Conservation (phyloP, 805 yeast species). For the Barnettozyma vustinii region DNA sequence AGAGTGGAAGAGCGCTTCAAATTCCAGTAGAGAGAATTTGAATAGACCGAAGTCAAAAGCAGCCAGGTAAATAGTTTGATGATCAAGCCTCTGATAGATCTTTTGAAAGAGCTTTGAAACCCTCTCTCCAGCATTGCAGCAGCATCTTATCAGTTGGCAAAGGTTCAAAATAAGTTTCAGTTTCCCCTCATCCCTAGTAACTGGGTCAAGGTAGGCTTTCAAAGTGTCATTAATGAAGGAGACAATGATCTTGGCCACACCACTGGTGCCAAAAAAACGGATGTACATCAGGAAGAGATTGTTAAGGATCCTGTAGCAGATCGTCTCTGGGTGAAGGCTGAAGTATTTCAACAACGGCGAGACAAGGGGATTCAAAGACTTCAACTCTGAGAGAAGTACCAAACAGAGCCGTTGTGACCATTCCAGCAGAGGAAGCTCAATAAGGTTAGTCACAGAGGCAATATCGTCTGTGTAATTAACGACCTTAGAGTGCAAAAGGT, state of each 20-base stretch:
- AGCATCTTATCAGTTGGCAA: slow-evolving; percentile 19
- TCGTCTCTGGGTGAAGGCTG: slow-evolving; percentile 8
- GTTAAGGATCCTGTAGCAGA: slow-evolving; percentile 27
- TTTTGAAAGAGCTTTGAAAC: slow-evolving; percentile 13
- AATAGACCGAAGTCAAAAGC: slow-evolving; percentile 22
- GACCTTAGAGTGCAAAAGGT: slow-evolving; percentile 7
- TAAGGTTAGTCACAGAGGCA: neutral
- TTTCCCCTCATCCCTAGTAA: slow-evolving; percentile 5
- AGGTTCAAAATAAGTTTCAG: slow-evolving; percentile 18
- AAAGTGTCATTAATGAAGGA: slow-evolving; percentile 4
- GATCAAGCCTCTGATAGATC: slow-evolving; percentile 21
- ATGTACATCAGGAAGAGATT: slow-evolving; percentile 27
- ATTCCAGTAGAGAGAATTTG: slow-evolving; percentile 30
- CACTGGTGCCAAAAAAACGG: slow-evolving; percentile 7
- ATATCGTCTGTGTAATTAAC: neutral
- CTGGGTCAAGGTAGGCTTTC: neutral
- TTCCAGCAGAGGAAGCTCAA: neutral
- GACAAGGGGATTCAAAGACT: neutral
- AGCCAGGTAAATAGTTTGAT: slow-evolving; percentile 11
- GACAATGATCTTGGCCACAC: neutral
- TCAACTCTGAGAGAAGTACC: slow-evolving; percentile 7
- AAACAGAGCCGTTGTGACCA: slow-evolving; percentile 16
- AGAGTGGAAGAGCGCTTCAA: slow-evolving; percentile 28
- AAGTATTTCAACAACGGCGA: slow-evolving; percentile 12
- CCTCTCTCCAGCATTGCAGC: slow-evolving; percentile 20